Base-by-base conservation (phyloP, 2,329 filamentous ascomycete species). In the Emericellopsis atlantica region DNA sequence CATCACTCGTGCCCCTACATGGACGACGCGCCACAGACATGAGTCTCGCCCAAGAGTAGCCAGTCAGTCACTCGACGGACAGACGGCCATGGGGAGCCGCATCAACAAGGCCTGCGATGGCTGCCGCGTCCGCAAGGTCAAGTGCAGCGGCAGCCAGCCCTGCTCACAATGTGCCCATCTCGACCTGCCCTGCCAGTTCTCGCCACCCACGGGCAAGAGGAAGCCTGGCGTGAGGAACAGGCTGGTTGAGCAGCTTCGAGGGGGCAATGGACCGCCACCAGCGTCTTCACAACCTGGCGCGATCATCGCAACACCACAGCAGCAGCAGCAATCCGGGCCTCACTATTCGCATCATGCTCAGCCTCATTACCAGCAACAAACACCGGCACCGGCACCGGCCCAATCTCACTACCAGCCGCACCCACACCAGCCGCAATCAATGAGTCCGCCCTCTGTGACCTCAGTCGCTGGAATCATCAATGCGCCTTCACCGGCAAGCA, bases 61-160 rank as follows among this genome's bases (percentile, higher is more conserved):
- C 9, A 7, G 26, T 9, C 26, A 12, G 18, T 21, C 6, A 29
- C 26, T 7, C 4, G 26, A 29, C 26, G 9, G 26, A 29, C 26
- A 21, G 26, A 29, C 26, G 26, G 26, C 26, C 14, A 40, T 40
- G 39, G 23, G 32, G 11, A 32, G 22, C 24, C 33, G 42, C 14
- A 44, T 41, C 39, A 39, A 33, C 59, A 62, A 45, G 36, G 60
- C 60, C 41, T 62, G 60, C 47, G 58, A 62, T 43, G 57, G 57
- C 37, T 62, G 60, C 45, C 56, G 60, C 32, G 48, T 62, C 40
- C 56, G 60, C 39, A 62, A 62, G 45, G 60, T 62, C 31, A 55
- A 54, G 40, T 62, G 60, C 47, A 61, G 55, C 37, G 56, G 55
- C 42, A 43, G 44, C 16, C 46, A 47, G 34, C 60, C 60, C 1